A percentile compares a stretch with the other conserved stretches of the same genome.
phyloP scores from a whole-genome alignment of 2,329 filamentous ascomycete species.

The Aphanoascus verrucosus region DNA sequence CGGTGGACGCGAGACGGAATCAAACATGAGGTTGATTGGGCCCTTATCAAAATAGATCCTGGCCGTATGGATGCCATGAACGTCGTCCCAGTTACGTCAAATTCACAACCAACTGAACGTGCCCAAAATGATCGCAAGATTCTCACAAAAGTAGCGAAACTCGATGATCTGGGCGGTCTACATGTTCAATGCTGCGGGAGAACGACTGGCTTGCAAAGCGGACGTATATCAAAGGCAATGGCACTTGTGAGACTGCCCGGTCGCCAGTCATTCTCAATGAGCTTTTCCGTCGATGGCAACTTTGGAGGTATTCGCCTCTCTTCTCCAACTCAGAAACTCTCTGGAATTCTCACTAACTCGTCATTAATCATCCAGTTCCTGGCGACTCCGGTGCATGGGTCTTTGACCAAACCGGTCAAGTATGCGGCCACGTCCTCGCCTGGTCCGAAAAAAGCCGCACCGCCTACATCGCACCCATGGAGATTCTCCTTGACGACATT shows the following conservation, averaged over 20 bases:
- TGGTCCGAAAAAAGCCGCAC: slow-evolving; percentile 71
- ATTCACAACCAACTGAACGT: neutral
- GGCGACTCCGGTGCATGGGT: slow-evolving; percentile 93
- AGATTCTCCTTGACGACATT: slow-evolving; percentile 77
- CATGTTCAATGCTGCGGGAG: slow-evolving; percentile 81
- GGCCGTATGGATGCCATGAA: slow-evolving; percentile 63
- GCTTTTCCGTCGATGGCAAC: slow-evolving; percentile 51
- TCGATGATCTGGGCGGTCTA: slow-evolving; percentile 54
- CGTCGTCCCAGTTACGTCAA: slow-evolving; percentile 40
- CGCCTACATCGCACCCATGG: slow-evolving; percentile 93
- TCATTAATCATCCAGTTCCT: slow-evolving; percentile 44
- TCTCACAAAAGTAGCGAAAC: slow-evolving; percentile 48
- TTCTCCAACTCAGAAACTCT: slow-evolving; percentile 19
- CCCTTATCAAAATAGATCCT: slow-evolving; percentile 68
- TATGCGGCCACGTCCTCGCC: slow-evolving; percentile 83
- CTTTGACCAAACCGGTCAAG: slow-evolving; percentile 66
- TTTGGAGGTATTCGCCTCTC: slow-evolving; percentile 41
- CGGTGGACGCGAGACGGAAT: slow-evolving; percentile 60
- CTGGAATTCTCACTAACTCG: slow-evolving; percentile 10
- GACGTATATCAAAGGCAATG: slow-evolving; percentile 65
- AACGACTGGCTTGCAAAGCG: slow-evolving; percentile 71
- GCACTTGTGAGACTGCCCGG: slow-evolving; percentile 80
- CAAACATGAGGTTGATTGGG: slow-evolving; percentile 91
- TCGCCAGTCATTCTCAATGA: slow-evolving; percentile 66
- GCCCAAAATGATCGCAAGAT: slow-evolving; percentile 21